Evolutionary conservation across 2,329 filamentous ascomycete species (phyloP), one percentile per base, ranked within the genome.

Genomic region (Aspergillus chevalieri): DNA sequence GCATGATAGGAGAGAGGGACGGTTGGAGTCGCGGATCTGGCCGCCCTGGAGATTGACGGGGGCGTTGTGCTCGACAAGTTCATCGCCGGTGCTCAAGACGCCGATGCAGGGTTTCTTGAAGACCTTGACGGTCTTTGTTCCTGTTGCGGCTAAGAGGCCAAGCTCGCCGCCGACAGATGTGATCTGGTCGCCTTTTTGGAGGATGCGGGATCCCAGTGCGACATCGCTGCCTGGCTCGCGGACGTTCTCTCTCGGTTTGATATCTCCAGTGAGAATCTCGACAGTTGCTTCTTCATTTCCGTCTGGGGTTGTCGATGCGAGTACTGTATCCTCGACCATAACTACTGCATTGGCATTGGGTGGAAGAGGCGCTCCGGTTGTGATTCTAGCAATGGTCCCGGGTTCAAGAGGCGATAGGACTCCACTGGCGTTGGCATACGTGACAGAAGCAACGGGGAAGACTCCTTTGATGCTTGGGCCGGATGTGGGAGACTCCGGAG

Each of bases 271-370:
- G 1, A 95, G 74, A 34, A 98, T 91, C 65, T 95, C 88, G 2
- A 98, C 81, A 53, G 90, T 86, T 44, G 84, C 85, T 68, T 98
- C 93, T 70, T 98, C 93, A 46, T 78, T 78, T 0, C 84, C 87
- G 58, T 95, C 88, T 0, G 87, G 84, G 0, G 89, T 93, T 68
- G 82, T 83, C 1, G 81, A 84, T 52, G 80, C 82, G 4, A 98
- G 75, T 1, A 84, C 72, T 0, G 93, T 98, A 63, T 96, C 93
- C 71, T 98, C 93, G 0, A 98, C 93, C 89, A 94, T 97, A 43
- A 96, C 85, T 4, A 98, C 91, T 0, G 92, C 86, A 22, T 89
- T 95, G 2, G 93, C 89, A 0, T 91, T 89, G 0, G 84, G 84
- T 1, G 93, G 93, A 0, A 98, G 74, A 9, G 93, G 92, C 5